phyloP scores from a whole-genome alignment of 495 filamentous ascomycete genomes.

The Jackrogersella minutella region DNA sequence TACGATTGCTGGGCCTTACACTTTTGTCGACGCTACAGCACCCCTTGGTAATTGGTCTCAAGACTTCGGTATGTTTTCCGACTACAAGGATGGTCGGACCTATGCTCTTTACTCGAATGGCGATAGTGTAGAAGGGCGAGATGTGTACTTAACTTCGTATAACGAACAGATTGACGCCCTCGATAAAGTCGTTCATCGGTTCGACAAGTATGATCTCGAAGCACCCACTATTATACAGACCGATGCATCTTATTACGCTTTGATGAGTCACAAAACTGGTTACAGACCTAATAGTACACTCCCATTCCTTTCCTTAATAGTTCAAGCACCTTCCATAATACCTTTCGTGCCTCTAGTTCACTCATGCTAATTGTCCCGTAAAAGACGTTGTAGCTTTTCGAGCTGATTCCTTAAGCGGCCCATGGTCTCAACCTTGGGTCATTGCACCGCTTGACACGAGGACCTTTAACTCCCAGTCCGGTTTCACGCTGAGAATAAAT shows the following conservation, averaged over 20 bases:
- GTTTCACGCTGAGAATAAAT: conserved; percentile 55
- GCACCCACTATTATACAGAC: conserved; percentile 56
- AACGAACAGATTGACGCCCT: conserved; percentile 49
- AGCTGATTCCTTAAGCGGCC: conserved; percentile 56
- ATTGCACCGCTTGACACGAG: conserved; percentile 57
- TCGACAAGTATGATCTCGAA: conserved; percentile 57
- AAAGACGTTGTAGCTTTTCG: conserved; percentile 58
- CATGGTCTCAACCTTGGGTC: conserved; percentile 61
- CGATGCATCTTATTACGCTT: conserved; percentile 52
- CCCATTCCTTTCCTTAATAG: too few relatives aligned
- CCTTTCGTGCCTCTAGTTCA: too few relatives aligned
- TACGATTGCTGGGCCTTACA: conserved; percentile 52
- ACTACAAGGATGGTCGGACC: conserved; percentile 52
- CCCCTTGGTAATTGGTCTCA: conserved; percentile 59
- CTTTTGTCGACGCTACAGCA: conserved; percentile 49
- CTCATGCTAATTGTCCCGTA: not conserved
- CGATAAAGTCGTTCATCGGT: conserved; percentile 51
- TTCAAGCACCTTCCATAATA: too few relatives aligned
- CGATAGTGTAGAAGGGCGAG: conserved; percentile 49
- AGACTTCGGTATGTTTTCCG: conserved; percentile 57
- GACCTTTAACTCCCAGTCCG: conserved; percentile 62
- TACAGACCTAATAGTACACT: conserved; percentile 58
- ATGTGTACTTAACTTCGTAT: conserved; percentile 53
- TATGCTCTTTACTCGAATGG: conserved; percentile 58
- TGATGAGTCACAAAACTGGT: conserved; percentile 59